Percentiles rank a stretch among this genome's conserved stretches.
Conservation (phyloP, 2,329 filamentous ascomycete species). For the Pseudocercospora crystallina region DNA sequence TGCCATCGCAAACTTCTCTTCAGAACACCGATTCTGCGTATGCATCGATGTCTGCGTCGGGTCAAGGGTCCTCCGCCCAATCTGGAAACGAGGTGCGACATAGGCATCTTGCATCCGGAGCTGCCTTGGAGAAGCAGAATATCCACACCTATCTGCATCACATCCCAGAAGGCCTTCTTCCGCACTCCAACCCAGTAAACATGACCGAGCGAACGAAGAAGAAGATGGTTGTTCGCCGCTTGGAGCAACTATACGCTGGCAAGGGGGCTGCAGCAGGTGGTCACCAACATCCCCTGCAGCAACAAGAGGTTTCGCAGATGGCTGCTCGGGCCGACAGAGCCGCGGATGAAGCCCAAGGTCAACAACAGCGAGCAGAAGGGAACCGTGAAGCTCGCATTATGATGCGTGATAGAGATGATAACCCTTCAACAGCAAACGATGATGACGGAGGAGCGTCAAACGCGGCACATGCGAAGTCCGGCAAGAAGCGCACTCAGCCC, state of each 20-base stretch:
- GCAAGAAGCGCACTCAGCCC: neutral
- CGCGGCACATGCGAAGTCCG: neutral
- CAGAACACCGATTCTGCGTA: conserved; percentile 56
- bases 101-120: conserved; percentile 26
- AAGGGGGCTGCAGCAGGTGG: conserved; percentile 50
- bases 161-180: conserved; percentile 68
- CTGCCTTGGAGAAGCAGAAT: conserved; percentile 52
- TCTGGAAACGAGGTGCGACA: conserved; percentile 36
- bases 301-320: conserved; percentile 58
- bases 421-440: conserved; percentile 11
- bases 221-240: conserved; percentile 70
- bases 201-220: conserved; percentile 75
- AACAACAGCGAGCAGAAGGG: conserved; percentile 40
- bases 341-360: conserved; percentile 42
- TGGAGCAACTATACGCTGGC: conserved; percentile 82
- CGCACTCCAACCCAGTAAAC: conserved; percentile 50
- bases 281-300: conserved; percentile 54
- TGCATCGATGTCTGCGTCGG: conserved; percentile 59
- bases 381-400: conserved; percentile 49
- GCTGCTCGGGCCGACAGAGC: conserved; percentile 50
- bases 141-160: conserved; percentile 70
- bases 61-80: conserved; percentile 43
- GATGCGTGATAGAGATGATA: conserved; percentile 27
- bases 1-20: conserved; percentile 58
- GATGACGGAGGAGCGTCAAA: conserved; percentile 3